A percentile compares a stretch with the other conserved stretches of the same genome.
phyloP scores from a whole-genome alignment of 2,329 filamentous ascomycete species.

The Chrysoporthe austroafricana region DNA sequence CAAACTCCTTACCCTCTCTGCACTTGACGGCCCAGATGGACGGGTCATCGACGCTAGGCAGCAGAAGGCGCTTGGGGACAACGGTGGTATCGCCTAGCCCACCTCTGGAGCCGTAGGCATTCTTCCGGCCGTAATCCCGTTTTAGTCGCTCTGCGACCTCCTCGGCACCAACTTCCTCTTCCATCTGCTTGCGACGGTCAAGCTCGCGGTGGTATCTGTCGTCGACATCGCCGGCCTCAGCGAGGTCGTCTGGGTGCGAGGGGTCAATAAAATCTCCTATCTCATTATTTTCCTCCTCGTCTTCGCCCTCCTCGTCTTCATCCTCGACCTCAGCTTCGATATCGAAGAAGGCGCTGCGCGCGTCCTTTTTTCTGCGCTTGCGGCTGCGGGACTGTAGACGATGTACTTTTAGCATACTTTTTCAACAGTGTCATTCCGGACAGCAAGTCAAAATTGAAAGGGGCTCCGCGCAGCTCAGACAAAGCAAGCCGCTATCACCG shows the following conservation, averaged over 20 bases:
- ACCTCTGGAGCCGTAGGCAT: slow-evolving; percentile 48
- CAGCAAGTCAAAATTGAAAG: neutral
- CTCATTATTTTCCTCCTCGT: slow-evolving; percentile 85
- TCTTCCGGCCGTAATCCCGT: slow-evolving; percentile 82
- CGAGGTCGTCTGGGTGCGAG: slow-evolving; percentile 87
- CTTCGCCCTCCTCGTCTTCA: slow-evolving; percentile 84
- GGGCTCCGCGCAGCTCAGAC: neutral
- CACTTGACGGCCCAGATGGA: slow-evolving; percentile 94
- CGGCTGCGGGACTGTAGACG: slow-evolving; percentile 64
- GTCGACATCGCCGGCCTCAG: slow-evolving; percentile 76
- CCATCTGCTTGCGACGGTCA: slow-evolving; percentile 86
- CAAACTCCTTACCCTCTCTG: slow-evolving; percentile 93
- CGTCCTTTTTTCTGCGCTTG: slow-evolving; percentile 75
- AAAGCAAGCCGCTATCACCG: slow-evolving; percentile 1
- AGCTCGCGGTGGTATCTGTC: slow-evolving; percentile 93
- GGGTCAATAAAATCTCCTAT: slow-evolving; percentile 85
- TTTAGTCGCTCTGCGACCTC: slow-evolving; percentile 86
- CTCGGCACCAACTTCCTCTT: slow-evolving; percentile 88
- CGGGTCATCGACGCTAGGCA: slow-evolving; percentile 93
- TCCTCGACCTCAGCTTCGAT: slow-evolving; percentile 98
- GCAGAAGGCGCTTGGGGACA: slow-evolving; percentile 81
- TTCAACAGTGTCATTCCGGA: neutral
- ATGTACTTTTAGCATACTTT: neutral
- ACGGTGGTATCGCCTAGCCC: slow-evolving; percentile 72
- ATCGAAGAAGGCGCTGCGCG: slow-evolving; percentile 89